phyloP scores from a whole-genome alignment of 345 rosid species.

The Rubroshorea leprosula region DNA sequence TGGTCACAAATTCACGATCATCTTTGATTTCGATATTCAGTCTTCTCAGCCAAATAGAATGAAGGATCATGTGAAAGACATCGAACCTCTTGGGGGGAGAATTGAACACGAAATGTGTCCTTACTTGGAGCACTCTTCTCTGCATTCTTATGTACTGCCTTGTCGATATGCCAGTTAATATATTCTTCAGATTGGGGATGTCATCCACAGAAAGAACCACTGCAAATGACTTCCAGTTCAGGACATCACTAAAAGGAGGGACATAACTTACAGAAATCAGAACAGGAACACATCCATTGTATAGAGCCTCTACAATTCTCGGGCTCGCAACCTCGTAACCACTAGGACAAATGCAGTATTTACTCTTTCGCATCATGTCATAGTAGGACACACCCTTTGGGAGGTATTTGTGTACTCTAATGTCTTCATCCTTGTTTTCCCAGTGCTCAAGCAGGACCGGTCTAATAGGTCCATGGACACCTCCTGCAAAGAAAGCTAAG shows the following conservation, averaged over 20 bases:
- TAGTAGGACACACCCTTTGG: conserved; percentile 63
- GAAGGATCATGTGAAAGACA: conserved; percentile 91
- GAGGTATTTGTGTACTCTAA: conserved; percentile 62
- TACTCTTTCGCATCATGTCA: conserved; percentile 70
- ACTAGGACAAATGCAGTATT: conserved; percentile 83
- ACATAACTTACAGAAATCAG: conserved; percentile 71
- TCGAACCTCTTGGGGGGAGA: conserved; percentile 78
- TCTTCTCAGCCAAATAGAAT: conserved; percentile 82
- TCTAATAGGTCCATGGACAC: conserved; percentile 80
- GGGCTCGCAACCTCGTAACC: conserved; percentile 97
- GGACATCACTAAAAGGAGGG: conserved; percentile 74
- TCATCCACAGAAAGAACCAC: conserved; percentile 58
- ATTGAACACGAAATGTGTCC: conserved; percentile 70
- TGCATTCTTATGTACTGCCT: conserved; percentile 81
- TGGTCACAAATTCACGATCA: background rate
- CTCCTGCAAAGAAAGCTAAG: conserved; percentile 91
- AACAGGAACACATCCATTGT: conserved; percentile 82
- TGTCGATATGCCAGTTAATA: conserved; percentile 50
- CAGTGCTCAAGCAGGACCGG: conserved; percentile 74
- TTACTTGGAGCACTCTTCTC: conserved; percentile 61
- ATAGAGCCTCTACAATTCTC: conserved; percentile 70
- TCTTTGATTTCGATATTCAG: conserved; percentile 45
- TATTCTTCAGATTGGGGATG: conserved; percentile 65
- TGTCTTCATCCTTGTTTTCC: conserved; percentile 69
- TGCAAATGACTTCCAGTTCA: conserved; percentile 77